Evolutionary conservation across 441 rosid species (phyloP), one percentile per base, ranked within the genome.

Genomic region (Eutrema salsugineum): DNA sequence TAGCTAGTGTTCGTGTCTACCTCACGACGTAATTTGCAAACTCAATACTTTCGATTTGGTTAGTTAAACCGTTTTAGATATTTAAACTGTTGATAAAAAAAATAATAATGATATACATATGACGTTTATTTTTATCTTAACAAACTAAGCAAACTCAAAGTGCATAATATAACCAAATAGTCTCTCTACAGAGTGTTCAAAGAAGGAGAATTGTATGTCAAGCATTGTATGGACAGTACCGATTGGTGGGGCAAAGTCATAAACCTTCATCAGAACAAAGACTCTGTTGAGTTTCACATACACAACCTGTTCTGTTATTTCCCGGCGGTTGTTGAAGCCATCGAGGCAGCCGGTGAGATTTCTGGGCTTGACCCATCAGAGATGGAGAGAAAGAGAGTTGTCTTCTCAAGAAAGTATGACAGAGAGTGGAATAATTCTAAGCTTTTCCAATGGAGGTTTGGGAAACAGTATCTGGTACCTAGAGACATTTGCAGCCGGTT

Each of bases 181-280:
- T n/a, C n/a, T n/a, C 88, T 94, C 12, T 63, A 80, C 47, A 82
- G 89, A 78, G 87, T 90, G 0, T 89, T 90, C 55, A 94, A 84
- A 81, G 99, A 92, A 83, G 98, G 91, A 19, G 99, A 94, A 53
- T 36, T 81, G 5, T 94, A 90, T 51, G 80, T 94, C 44, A 73
- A 78, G 73, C 84, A 85, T 33, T 89, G 97, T 56, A 82, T 94
- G 82, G 97, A 92, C 66, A 61, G 16, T 62, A 92, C 79, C 67
- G 89, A 90, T 50, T 94, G 98, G 97, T 89, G 94, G 94, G 88
- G 82, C 0, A 88, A 89, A 74, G 94, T 78, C 2, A 78, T 94
- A 65, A 72, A 48, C 55, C 87, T 92, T 63, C 87, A 89, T 63
- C 93, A 90, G 39, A 94, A 84, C 83, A 86, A 81, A 60, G 99